These are phyloP conservation scores for Psidium guajava DNA, from an alignment of 345 rosid genomes.

Conservation along the genomic window DNA sequence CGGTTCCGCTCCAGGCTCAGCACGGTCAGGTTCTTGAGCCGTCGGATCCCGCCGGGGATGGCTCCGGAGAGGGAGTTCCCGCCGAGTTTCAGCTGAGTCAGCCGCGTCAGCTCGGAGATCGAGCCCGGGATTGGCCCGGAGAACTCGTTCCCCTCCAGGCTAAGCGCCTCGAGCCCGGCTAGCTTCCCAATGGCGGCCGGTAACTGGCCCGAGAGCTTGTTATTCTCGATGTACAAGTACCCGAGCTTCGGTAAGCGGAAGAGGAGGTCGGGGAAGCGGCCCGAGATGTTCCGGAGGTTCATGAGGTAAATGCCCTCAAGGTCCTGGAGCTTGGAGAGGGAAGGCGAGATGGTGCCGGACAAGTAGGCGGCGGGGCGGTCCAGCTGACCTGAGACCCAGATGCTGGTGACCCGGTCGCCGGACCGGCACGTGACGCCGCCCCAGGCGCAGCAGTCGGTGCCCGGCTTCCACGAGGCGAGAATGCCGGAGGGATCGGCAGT, in stretches of 20 bases:
- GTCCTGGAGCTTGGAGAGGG: constrained; percentile 26
- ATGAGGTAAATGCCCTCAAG: constrained; percentile 39
- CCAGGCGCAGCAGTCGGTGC: constrained; percentile 70
- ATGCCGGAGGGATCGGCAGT: constrained; percentile 59
- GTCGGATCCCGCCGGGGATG: constrained; percentile 33
- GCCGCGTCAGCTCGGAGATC: constrained; percentile 25
- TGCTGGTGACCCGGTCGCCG: constrained; percentile 29
- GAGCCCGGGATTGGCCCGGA: constrained; percentile 56
- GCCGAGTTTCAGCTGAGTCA: constrained; percentile 40
- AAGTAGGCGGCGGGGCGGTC: constrained; percentile 29
- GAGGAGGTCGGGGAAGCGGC: constrained; percentile 45
- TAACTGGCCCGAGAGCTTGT: constrained; percentile 50
- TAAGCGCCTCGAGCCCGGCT: constrained; percentile 23
- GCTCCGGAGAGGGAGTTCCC: constrained; percentile 43
- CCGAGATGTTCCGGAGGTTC: constrained; percentile 44
- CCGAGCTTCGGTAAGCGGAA: constrained; percentile 38
- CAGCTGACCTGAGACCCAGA: constrained; percentile 18
- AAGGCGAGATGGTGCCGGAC: constrained; percentile 58
- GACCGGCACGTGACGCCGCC: constrained; percentile 30
- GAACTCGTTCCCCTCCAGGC: constrained; percentile 47
- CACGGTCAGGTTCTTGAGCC: constrained; percentile 21
- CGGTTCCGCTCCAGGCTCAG: constrained; percentile 30
- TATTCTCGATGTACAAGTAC: constrained; percentile 49
- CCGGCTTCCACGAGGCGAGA: constrained; percentile 56
- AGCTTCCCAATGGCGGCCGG: constrained; percentile 36